These are phyloP conservation scores for Globisporangium okanoganense DNA, from an alignment of 352 stramenopile species.

Conservation along the genomic window DNA sequence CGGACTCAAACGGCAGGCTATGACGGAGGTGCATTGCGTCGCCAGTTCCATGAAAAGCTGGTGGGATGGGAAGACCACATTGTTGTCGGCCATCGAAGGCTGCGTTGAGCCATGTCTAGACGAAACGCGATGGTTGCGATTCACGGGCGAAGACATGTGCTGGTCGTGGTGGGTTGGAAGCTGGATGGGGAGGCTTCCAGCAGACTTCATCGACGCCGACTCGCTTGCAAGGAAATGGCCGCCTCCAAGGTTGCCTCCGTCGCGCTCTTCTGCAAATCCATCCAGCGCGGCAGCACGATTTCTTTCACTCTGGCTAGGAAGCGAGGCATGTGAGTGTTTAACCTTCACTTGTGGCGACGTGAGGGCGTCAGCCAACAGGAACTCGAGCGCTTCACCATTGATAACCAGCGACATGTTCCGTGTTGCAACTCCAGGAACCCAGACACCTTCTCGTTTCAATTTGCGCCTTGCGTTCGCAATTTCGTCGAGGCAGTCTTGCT, in stretches of 20 bases:
- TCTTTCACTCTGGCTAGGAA: slow-evolving; percentile 12
- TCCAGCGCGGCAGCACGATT: slow-evolving; percentile 17
- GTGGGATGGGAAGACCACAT: slow-evolving; percentile 30
- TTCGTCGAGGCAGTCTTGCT: slow-evolving; percentile 77
- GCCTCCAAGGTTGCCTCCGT: not conserved
- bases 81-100: slow-evolving; percentile 22
- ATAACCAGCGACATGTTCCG: slow-evolving; percentile 79
- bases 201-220: slow-evolving; percentile 49
- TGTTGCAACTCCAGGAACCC: slow-evolving; percentile 68
- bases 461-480: slow-evolving; percentile 71
- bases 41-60: slow-evolving; percentile 82
- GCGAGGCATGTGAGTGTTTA: not conserved
- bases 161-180: slow-evolving; percentile 11
- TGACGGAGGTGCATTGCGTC: slow-evolving; percentile 80
- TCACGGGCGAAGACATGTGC: slow-evolving; percentile 1
- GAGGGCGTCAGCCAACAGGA: slow-evolving; percentile 47
- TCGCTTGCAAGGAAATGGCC: slow-evolving; percentile 25
- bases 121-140: slow-evolving; percentile 17
- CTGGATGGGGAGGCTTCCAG: slow-evolving; percentile 34
- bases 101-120: slow-evolving; percentile 42
- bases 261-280: slow-evolving; percentile 23
- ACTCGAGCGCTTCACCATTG: slow-evolving; percentile 76
- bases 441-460: slow-evolving; percentile 74
- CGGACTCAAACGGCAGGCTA: slow-evolving; percentile 85
- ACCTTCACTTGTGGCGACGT: slow-evolving; percentile 8